Percentiles rank a stretch among this genome's conserved stretches.
Conservation (phyloP, 2,329 filamentous ascomycete genomes). For the Cercospora berteroae region DNA sequence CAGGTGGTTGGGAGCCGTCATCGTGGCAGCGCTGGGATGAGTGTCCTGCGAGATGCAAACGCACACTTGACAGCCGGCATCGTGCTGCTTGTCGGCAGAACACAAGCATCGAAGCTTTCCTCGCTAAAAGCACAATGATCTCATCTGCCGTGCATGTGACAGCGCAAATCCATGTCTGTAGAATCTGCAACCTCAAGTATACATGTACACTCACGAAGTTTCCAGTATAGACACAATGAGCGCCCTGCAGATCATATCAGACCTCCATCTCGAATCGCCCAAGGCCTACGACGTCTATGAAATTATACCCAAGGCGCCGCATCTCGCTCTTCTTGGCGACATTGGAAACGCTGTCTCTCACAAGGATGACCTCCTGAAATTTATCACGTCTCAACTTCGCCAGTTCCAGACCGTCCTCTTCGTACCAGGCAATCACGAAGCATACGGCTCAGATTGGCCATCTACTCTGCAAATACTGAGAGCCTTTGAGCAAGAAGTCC, state of each 20-base stretch:
- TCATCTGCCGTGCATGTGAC: conserved; percentile 4
- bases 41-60: background rate
- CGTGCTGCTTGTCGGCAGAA: background rate
- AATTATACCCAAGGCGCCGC: conserved; percentile 49
- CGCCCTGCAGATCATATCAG: conserved; percentile 50
- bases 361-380: conserved; percentile 47
- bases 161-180: background rate
- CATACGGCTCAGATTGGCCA: conserved; percentile 46
- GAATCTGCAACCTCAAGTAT: background rate
- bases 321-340: conserved; percentile 58
- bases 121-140: conserved; percentile 1
- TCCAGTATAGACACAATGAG: background rate
- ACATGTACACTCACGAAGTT: background rate
- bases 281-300: conserved; percentile 53
- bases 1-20: background rate
- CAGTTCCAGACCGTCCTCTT: conserved; percentile 54
- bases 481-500: conserved; percentile 11
- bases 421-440: conserved; percentile 58
- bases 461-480: conserved; percentile 34
- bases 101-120: conserved; percentile 1
- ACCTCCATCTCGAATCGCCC: conserved; percentile 56
- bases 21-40: background rate
- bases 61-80: background rate
- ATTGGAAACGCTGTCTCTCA: conserved; percentile 46
- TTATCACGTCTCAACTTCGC: conserved; percentile 50